Evolutionary conservation across 768 basidiomycete genomes (phyloP).

Genomic region (Tulasnella sp.): DNA sequence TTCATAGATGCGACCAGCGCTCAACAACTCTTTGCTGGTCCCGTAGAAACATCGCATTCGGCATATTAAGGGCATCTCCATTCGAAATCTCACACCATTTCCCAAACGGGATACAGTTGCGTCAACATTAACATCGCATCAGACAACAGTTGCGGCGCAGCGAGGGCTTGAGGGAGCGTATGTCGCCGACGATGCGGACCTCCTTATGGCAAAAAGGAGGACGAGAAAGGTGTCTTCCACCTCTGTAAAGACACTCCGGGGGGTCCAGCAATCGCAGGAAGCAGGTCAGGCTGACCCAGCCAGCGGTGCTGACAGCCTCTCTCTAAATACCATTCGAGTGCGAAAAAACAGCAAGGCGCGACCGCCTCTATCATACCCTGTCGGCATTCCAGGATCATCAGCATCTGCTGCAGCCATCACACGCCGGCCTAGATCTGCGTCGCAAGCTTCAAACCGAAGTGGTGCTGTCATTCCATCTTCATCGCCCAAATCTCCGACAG

Average conservation of each 20-base stretch:
- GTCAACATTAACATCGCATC: not conserved
- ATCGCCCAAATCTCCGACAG: constrained; percentile 6
- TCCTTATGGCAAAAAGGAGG: constrained; percentile 7
- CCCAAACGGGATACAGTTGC: constrained; percentile 9
- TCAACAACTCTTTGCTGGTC: not conserved
- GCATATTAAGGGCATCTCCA: constrained; percentile 19
- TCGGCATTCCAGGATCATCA: not conserved
- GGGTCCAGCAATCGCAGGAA: not conserved
- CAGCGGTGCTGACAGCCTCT: not conserved
- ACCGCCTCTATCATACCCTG: not conserved
- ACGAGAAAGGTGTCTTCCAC: constrained; percentile 15
- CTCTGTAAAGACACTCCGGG: constrained; percentile 6
- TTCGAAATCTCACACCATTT: constrained; percentile 19
- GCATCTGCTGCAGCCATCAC: not conserved
- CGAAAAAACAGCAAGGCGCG: not conserved
- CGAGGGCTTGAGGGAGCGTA: constrained; percentile 2
- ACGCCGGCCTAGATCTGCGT: constrained; percentile 9
- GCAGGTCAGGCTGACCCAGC: not conserved
- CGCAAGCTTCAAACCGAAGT: constrained; percentile 4
- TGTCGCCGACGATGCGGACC: constrained; percentile 9
- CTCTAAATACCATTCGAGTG: not conserved
- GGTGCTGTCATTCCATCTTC: not conserved
- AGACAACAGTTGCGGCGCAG: not conserved
- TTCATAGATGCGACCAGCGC: no score
- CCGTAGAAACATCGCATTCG: constrained; percentile 18